Evolutionary conservation across 345 rosid genomes (phyloP), one percentile per base, ranked within the genome.

Genomic region (Microcos paniculata): DNA sequence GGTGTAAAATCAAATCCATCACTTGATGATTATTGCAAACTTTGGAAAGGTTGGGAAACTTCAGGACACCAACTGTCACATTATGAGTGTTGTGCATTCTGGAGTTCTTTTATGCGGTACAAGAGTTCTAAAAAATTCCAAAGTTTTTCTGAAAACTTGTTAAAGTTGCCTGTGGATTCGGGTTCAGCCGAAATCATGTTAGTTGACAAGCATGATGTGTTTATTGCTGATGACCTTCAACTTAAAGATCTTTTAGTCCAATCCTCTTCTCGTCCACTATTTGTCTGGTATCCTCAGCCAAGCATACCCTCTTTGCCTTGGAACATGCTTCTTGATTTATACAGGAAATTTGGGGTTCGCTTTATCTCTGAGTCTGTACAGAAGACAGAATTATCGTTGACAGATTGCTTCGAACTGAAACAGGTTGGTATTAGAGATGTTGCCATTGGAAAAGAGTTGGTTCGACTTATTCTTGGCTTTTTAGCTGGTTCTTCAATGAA

Each of bases 41-140:
- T 93, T 62, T 91, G 98, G 96, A 83, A 87, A 81, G 76, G 14
- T n/a, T 91, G 93, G 96, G 96, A 88, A 81, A 66, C 33, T 24
- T 84, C 79, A 3, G 74, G 62, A 48, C 53, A 65, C 2, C 49
- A 21, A 16, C 67, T 91, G 86, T 80, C 91, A 3, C 30, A 75
- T 11, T 77, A 62, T 0, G 85, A 88, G 66, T 93, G 94, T 56
- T 83, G 84, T 80, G 87, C 94, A 61, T 93, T 93, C 73, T 93
- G 98, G 98, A 43, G 76, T 13, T 85, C 70, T 55, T 80, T 78
- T 33, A 1, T 79, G 52, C 65, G 24, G 57, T 71, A 84, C 15
- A 31, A 75, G 77, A 31, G 78, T 80, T 45, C 77, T 0, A 13
- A 16, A 18, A 66, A 58, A 3, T 78, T 71, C 66, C 59, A 53